Conservation (phyloP, 495 filamentous ascomycete genomes). For the Penicillium dipodomyicola region DNA sequence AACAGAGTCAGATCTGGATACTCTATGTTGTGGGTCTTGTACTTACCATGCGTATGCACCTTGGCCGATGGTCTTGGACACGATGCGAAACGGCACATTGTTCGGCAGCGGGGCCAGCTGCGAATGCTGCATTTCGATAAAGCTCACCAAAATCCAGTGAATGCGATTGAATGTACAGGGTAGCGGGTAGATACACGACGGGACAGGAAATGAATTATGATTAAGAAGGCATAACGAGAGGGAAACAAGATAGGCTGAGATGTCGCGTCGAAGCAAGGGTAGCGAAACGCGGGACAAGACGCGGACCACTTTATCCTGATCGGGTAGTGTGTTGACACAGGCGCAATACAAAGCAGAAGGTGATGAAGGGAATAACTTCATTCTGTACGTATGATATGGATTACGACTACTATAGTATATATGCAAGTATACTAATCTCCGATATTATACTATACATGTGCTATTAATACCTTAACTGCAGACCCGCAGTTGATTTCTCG, state of each 20-base stretch:
- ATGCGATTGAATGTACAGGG: neutral
- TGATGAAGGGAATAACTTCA: neutral
- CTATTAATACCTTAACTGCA: slow-evolving; percentile 6
- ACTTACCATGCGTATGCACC: slow-evolving; percentile 96
- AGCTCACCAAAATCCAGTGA: neutral
- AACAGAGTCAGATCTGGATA: slow-evolving; percentile 4
- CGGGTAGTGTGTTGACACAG: slow-evolving; percentile 42
- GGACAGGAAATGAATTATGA: slow-evolving; percentile 8
- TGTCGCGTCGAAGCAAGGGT: slow-evolving; percentile 15
- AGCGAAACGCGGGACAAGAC: slow-evolving; percentile 24
- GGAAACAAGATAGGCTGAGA: slow-evolving; percentile 2
- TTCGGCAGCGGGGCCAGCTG: slow-evolving; percentile 83
- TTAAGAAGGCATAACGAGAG: slow-evolving; percentile 12
- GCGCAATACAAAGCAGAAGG: neutral
- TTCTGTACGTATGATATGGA: neutral
- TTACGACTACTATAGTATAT: neutral
- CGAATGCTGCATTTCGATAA: slow-evolving; percentile 60
- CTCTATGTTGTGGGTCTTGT: neutral
- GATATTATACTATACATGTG: neutral
- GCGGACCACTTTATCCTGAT: slow-evolving; percentile 50
- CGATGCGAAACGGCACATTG: slow-evolving; percentile 87
- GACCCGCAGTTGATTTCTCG: slow-evolving; percentile 18
- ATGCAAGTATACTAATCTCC: neutral
- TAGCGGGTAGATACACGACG: neutral
- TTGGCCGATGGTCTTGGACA: slow-evolving; percentile 93